Evolutionary conservation across 1,139 yeast genomes (phyloP).

Genomic region (Protomyces arabidopsidicola): DNA sequence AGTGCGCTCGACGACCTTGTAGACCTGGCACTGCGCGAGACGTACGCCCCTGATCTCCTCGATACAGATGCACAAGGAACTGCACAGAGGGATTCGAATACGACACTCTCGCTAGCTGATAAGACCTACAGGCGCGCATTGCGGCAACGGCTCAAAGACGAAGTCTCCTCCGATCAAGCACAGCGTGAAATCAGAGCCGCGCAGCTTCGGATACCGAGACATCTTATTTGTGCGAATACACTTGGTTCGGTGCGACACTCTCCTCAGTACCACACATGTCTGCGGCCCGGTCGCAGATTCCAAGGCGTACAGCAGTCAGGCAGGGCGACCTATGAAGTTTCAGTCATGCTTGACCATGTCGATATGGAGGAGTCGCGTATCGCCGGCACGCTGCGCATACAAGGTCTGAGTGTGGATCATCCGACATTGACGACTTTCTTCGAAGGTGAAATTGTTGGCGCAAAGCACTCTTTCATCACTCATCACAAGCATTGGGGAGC

Average conservation of each 20-base stretch:
- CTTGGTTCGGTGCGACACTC: background rate
- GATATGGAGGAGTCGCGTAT: conserved; percentile 58
- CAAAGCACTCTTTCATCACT: conserved; percentile 50
- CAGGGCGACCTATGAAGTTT: conserved; percentile 58
- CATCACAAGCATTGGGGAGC: conserved; percentile 56
- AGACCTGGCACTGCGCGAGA: background rate
- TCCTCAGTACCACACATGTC: conserved; percentile 32
- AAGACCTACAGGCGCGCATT: background rate
- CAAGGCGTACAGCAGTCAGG: conserved; percentile 75
- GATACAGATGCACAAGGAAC: background rate
- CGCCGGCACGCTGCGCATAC: conserved; percentile 74
- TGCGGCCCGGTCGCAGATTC: conserved; percentile 61
- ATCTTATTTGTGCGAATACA: background rate
- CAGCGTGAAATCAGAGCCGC: background rate
- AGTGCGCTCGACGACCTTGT: background rate
- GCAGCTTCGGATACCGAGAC: background rate
- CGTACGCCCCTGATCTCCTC: background rate
- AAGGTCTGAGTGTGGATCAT: conserved; percentile 69
- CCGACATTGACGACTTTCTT: conserved; percentile 82
- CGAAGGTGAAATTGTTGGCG: conserved; percentile 78
- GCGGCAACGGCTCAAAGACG: background rate
- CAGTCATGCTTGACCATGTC: conserved; percentile 66
- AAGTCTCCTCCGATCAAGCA: background rate
- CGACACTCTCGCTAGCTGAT: background rate
- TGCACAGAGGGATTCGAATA: background rate